Percentiles rank a stretch among this genome's conserved stretches.
Evolutionary conservation across 2,329 filamentous ascomycete species (phyloP).

Genomic region (Epicoccum sorghinum): DNA sequence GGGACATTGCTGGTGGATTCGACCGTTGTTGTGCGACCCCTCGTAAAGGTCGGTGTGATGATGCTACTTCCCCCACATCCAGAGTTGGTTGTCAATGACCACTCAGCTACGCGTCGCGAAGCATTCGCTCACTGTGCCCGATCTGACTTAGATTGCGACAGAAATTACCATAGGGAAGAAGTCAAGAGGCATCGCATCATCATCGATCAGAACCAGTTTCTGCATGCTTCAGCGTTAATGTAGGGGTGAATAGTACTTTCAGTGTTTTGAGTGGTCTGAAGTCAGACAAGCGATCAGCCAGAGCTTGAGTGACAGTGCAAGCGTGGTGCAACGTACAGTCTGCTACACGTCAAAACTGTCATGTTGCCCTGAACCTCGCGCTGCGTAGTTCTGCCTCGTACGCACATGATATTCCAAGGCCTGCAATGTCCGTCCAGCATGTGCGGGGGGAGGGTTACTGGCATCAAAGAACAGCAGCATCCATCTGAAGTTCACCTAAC

Average conservation of each 20-base stretch:
- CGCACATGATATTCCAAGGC: not conserved
- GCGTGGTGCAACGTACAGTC: constrained; percentile 22
- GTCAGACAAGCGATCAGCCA: not conserved
- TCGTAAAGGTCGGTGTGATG: not conserved
- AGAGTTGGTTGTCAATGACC: too few species aligned
- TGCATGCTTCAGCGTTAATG: too few species aligned
- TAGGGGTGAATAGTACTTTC: too few species aligned
- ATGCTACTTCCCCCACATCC: not conserved
- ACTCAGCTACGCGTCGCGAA: too few species aligned
- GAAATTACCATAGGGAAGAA: too few species aligned
- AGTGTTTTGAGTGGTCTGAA: not conserved
- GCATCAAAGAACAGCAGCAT: not conserved
- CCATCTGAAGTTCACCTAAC: constrained; percentile 1
- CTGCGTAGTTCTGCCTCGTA: constrained; percentile 11
- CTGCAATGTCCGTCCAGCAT: constrained; percentile 4
- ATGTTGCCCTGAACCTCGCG: not conserved
- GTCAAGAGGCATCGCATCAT: too few species aligned
- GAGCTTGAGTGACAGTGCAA: constrained; percentile 12
- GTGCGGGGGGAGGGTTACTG: not conserved
- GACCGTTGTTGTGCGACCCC: constrained; percentile 1
- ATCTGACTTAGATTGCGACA: too few species aligned
- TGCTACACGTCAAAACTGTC: constrained; percentile 17
- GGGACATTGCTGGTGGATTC: not conserved
- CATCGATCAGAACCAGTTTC: too few species aligned
- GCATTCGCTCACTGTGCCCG: too few species aligned